Conservation (phyloP, 805 yeast genomes). For the Cyberlindnera samutprakarnensis region DNA sequence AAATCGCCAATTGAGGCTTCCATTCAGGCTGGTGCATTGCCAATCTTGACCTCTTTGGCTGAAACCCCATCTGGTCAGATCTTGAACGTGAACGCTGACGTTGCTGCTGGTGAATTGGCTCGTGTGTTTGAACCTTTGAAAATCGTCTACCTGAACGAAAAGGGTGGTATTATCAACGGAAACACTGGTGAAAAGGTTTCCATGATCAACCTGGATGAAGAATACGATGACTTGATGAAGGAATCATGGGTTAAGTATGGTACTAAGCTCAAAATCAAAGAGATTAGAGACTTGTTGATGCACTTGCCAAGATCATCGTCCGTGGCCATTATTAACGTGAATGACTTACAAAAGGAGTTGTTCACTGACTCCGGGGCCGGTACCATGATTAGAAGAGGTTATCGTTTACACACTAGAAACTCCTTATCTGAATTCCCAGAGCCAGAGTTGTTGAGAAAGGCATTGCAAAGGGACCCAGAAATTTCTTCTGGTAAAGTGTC, state of each 20-base stretch:
- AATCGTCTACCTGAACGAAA: constrained; percentile 92
- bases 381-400: constrained; percentile 95
- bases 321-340: constrained; percentile 93
- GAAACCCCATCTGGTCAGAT: constrained; percentile 97
- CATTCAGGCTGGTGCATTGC: constrained; percentile 92
- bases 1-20: constrained; percentile 90
- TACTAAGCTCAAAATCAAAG: constrained; percentile 93
- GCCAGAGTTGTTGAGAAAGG: constrained; percentile 71
- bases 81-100: constrained; percentile 96
- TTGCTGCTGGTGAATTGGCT: constrained; percentile 97
- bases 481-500: constrained; percentile 62
- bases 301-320: constrained; percentile 95
- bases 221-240: constrained; percentile 82
- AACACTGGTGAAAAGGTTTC: constrained; percentile 85
- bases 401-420: constrained; percentile 69
- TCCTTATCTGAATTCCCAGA: constrained; percentile 60
- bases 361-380: constrained; percentile 99
- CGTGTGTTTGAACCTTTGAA: constrained; percentile 95
- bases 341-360: constrained; percentile 92
- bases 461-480: constrained; percentile 70
- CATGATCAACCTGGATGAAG: constrained; percentile 91
- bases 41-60: constrained; percentile 92
- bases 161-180: constrained; percentile 95
- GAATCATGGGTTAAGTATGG: constrained; percentile 99
- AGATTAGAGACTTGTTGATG: constrained; percentile 89